Evolutionary conservation across 2,329 filamentous ascomycete genomes (phyloP).

Genomic region (Aureobasidium vineae): DNA sequence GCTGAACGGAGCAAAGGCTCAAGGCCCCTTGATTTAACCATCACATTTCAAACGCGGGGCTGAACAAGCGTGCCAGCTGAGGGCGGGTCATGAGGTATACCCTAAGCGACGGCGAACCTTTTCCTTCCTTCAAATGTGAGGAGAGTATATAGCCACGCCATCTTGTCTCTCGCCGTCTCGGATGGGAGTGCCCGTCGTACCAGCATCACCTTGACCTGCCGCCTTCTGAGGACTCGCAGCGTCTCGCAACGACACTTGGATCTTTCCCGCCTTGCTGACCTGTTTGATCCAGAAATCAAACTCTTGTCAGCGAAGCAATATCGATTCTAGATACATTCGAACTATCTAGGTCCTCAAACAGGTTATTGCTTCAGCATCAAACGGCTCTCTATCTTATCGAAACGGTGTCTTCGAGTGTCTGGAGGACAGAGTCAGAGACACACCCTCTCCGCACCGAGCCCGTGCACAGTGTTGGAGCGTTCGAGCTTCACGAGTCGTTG

Average conservation of each 20-base stretch:
- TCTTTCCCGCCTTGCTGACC: background rate
- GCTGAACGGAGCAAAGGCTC: background rate
- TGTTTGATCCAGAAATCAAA: background rate
- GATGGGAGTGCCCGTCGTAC: background rate
- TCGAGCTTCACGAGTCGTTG: slow-evolving; percentile 18
- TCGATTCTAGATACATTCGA: background rate
- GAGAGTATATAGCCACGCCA: slow-evolving; percentile 6
- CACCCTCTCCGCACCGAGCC: slow-evolving; percentile 2
- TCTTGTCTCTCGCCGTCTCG: background rate
- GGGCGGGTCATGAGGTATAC: slow-evolving; percentile 20
- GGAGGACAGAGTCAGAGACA: background rate
- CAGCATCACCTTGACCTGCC: background rate
- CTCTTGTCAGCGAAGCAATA: background rate
- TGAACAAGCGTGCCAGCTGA: slow-evolving; percentile 6
- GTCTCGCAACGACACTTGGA: slow-evolving; percentile 6
- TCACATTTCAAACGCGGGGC: slow-evolving; percentile 15
- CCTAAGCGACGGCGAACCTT: slow-evolving; percentile 11
- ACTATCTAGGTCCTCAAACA: background rate
- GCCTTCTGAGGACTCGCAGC: background rate
- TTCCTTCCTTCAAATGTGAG: background rate
- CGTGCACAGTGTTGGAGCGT: slow-evolving; percentile 18
- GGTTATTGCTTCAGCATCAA: slow-evolving; percentile 15
- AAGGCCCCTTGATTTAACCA: slow-evolving; percentile 1
- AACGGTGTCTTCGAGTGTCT: background rate
- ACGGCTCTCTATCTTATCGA: slow-evolving; percentile 21